phyloP scores from a whole-genome alignment of 2,329 filamentous ascomycete species.

The Fusarium newnesense region DNA sequence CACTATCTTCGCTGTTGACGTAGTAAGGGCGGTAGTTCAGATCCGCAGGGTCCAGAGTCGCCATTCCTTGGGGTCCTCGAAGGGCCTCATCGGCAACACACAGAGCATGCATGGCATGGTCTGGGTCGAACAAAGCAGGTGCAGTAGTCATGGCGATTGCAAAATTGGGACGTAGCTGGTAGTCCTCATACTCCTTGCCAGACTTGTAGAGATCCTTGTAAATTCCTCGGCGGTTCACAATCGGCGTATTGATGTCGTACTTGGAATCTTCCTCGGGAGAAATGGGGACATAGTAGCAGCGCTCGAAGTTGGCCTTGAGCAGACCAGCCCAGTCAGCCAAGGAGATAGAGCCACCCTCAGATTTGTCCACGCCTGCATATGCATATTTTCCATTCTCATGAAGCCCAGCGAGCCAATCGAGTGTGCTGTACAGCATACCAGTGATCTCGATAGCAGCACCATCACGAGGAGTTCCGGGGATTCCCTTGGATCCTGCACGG shows the following conservation, averaged over 20 bases:
- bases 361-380: slow-evolving; percentile 76
- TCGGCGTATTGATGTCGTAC: slow-evolving; percentile 81
- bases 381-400: slow-evolving; percentile 75
- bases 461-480: slow-evolving; percentile 96
- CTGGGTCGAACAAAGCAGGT: slow-evolving; percentile 82
- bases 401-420: slow-evolving; percentile 81
- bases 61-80: slow-evolving; percentile 91
- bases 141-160: slow-evolving; percentile 95
- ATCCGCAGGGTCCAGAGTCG: slow-evolving; percentile 91
- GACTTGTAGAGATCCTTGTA: slow-evolving; percentile 98
- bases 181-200: slow-evolving; percentile 96
- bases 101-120: slow-evolving; percentile 82
- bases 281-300: slow-evolving; percentile 86
- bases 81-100: slow-evolving; percentile 82
- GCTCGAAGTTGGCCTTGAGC: slow-evolving; percentile 89
- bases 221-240: slow-evolving; percentile 92
- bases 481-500: slow-evolving; percentile 88
- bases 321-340: slow-evolving; percentile 82
- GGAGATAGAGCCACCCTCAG: slow-evolving; percentile 69
- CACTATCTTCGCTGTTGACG: slow-evolving; percentile 91
- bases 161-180: slow-evolving; percentile 95
- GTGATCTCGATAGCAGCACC: slow-evolving; percentile 96
- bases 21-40: slow-evolving; percentile 96
- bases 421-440: slow-evolving; percentile 88
- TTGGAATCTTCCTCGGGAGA: slow-evolving; percentile 74